These are phyloP conservation scores for Crithidia thermophila DNA, from an alignment of 208 protist genomes.

Conservation along the genomic window DNA sequence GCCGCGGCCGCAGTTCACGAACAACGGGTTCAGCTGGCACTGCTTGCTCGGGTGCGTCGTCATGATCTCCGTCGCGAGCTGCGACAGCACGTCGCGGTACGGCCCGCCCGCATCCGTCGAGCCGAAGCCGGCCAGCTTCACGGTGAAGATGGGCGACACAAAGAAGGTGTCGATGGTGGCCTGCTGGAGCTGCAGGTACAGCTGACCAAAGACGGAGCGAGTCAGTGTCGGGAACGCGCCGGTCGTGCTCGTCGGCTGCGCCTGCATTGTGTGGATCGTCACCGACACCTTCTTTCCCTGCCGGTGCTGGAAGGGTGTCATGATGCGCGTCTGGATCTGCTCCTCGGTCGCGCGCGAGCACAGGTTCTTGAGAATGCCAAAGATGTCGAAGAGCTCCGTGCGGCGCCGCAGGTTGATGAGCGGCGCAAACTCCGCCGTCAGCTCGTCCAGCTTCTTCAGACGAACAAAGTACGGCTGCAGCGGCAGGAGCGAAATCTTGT, in stretches of 20 bases:
- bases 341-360: constrained; percentile 72
- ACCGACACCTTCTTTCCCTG: constrained; percentile 70
- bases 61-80: constrained; percentile 90
- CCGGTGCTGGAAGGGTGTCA: constrained; percentile 79
- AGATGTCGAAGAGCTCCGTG: constrained; percentile 84
- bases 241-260: constrained; percentile 54
- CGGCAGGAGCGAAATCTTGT: constrained; percentile 50
- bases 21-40: constrained; percentile 91
- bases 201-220: constrained; percentile 86
- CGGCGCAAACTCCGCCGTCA: constrained; percentile 71
- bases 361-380: constrained; percentile 76
- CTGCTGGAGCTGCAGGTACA: constrained; percentile 84
- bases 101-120: constrained; percentile 92
- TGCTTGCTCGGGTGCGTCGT: constrained; percentile 74
- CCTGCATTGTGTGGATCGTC: constrained; percentile 89
- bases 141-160: constrained; percentile 86
- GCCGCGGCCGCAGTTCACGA: constrained; percentile 71
- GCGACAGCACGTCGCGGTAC: constrained; percentile 90
- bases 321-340: constrained; percentile 78
- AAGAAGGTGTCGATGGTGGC: constrained; percentile 74
- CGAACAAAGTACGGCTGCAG: constrained; percentile 72
- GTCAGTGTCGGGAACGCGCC: constrained; percentile 73
- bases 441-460: constrained; percentile 72
- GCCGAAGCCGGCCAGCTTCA: constrained; percentile 89
- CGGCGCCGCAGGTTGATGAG: constrained; percentile 77